Base-by-base conservation (phyloP, 192 early-diverging fungal genomes). In the Mortierella hygrophila region DNA sequence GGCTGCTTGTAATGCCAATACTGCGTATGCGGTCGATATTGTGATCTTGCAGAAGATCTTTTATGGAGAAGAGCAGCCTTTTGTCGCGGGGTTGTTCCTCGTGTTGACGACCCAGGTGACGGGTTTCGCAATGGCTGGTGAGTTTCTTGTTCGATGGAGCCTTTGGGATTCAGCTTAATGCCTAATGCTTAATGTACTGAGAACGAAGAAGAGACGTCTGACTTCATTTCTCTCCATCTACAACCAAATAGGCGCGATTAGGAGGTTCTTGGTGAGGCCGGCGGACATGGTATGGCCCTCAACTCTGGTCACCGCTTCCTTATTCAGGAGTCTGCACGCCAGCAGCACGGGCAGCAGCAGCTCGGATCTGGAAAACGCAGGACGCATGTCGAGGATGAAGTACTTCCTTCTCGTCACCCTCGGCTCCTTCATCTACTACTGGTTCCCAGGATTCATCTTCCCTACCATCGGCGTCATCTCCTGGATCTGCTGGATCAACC, bases 281-380 rank as follows among this genome's bases (percentile, higher is more conserved):
- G 87, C 94, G 4, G 89, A 93, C 4, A 97, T 97, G 96, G 89
- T 96, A 41, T 98, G 96, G 96, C 97, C 97, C 3, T 76, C 90
- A 0, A 93, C 89, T 26, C 89, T 98, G 29, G 90, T 94, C 23
- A 92, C 90, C 57, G 93, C 96, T 29, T 92, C 95, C 9, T 84
- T 97, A 32, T 95, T 96, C 86, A 90, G 92, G 10, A 92, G 94
- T 7, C 91, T 97, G 55, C 95, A 97, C 83, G 44, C 82, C 42
- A 65, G 60, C 65, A 54, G 44, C 72, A 85, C n/a, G 55, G 41
- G 41, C 77, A 79, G 70, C 63, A 71, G 26, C 13, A 68, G 40
- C n/a, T 68, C 63, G 65, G 60, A 46, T 10, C 42, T 46, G 77
- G 57, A 63, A 38, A 63, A 13, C 63, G 75, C 47, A 54, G 76